A percentile compares a stretch with the other conserved stretches of the same genome.
Conservation (phyloP, 1,139 yeast species). For the Zygosaccharomyces sapae region DNA sequence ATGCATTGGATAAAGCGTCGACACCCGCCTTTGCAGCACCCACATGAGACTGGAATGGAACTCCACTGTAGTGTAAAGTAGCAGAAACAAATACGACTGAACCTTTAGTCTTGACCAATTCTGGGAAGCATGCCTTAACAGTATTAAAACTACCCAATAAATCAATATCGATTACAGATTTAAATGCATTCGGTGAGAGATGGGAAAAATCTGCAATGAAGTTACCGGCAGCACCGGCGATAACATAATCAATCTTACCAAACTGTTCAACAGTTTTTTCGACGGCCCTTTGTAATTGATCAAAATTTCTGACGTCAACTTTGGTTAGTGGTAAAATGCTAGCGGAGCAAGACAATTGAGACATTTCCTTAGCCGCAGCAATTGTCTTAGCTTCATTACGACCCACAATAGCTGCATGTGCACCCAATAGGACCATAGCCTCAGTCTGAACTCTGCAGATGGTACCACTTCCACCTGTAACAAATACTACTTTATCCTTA, state of each 20-base stretch:
- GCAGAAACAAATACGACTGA: slow-evolving; percentile 76
- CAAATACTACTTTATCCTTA: slow-evolving; percentile 77
- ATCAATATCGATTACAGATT: slow-evolving; percentile 79
- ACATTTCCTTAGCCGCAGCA: slow-evolving; percentile 63
- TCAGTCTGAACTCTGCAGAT: slow-evolving; percentile 85
- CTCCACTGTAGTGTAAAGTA: slow-evolving; percentile 80
- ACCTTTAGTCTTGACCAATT: slow-evolving; percentile 65
- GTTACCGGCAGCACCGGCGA: slow-evolving; percentile 96
- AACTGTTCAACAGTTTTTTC: slow-evolving; percentile 56
- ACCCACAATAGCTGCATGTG: slow-evolving; percentile 81
- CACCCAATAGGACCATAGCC: slow-evolving; percentile 76
- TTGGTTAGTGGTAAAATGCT: slow-evolving; percentile 69
- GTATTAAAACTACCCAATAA: slow-evolving; percentile 83
- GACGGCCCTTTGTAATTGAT: slow-evolving; percentile 58
- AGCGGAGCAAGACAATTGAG: slow-evolving; percentile 47
- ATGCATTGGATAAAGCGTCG: slow-evolving; percentile 74
- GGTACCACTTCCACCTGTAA: slow-evolving; percentile 94
- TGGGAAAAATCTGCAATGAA: slow-evolving; percentile 76
- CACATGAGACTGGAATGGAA: slow-evolving; percentile 81
- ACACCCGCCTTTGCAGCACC: slow-evolving; percentile 94
- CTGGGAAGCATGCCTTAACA: slow-evolving; percentile 69
- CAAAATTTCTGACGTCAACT: slow-evolving; percentile 71
- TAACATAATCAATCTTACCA: slow-evolving; percentile 69
- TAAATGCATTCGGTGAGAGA: slow-evolving; percentile 79
- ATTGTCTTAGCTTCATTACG: slow-evolving; percentile 63